phyloP scores from a whole-genome alignment of 2,329 filamentous ascomycete genomes.

The Penicillium sp. region DNA sequence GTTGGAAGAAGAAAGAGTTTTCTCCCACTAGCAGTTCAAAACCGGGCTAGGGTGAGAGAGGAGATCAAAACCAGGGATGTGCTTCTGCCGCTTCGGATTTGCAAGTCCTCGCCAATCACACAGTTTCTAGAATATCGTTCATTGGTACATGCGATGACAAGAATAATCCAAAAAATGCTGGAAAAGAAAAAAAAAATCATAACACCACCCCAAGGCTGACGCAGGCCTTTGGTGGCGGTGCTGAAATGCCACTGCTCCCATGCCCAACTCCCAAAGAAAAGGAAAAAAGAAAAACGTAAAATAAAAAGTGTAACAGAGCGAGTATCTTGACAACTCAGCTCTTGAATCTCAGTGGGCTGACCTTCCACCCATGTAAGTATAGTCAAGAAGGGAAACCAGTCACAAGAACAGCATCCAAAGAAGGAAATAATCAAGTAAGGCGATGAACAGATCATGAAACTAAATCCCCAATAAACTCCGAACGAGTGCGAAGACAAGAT shows the following conservation, averaged over 20 bases:
- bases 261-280: constrained; percentile 2
- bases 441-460: not conserved
- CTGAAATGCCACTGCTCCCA: constrained; percentile 7
- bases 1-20: constrained; percentile 3
- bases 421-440: not conserved
- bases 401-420: constrained; percentile 4
- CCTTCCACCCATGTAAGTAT: constrained; percentile 8
- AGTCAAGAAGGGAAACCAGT: constrained; percentile 6
- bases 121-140: constrained; percentile 13
- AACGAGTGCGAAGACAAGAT: constrained; percentile 1
- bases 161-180: not conserved
- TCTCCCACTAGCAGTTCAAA: not conserved
- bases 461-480: not conserved
- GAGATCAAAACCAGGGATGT: constrained; percentile 16
- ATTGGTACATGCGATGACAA: constrained; percentile 3
- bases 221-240: constrained; percentile 3
- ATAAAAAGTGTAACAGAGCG: not conserved
- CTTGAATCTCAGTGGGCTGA: not conserved
- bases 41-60: not conserved
- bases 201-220: not conserved
- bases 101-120: constrained; percentile 10
- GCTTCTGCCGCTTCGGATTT: constrained; percentile 1
- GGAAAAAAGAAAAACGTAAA: not conserved
- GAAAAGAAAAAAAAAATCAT: not conserved
- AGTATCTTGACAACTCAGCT: not conserved